Evolutionary conservation across 768 basidiomycete species (phyloP).

Genomic region (Phaeolepiota aurea): DNA sequence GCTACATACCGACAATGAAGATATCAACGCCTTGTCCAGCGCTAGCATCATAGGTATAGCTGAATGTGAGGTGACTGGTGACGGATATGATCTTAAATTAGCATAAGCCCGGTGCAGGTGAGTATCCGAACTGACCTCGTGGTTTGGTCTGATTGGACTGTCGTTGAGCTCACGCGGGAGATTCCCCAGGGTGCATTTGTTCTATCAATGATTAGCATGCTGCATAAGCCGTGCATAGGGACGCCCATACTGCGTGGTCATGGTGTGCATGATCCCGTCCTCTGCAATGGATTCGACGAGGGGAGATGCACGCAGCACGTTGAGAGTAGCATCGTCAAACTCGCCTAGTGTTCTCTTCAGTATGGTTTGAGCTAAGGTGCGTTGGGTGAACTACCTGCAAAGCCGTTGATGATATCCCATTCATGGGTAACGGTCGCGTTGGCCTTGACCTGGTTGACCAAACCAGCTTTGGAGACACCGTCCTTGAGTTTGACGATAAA

Average conservation of each 20-base stretch:
- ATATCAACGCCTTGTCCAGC: conserved; percentile 25
- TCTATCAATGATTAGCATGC: conserved; percentile 12
- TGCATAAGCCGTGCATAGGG: neutral
- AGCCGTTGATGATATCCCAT: conserved; percentile 21
- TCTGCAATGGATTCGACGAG: conserved; percentile 11
- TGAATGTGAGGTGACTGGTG: conserved; percentile 12
- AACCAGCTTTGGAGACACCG: conserved; percentile 12
- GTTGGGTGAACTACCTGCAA: conserved; percentile 19
- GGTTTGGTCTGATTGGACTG: conserved; percentile 9
- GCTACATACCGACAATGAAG: conserved; percentile 28
- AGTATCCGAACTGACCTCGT: conserved; percentile 4
- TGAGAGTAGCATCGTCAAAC: conserved; percentile 5
- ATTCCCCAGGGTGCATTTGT: conserved; percentile 25
- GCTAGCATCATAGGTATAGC: conserved; percentile 12
- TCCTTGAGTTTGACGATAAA: conserved; percentile 23
- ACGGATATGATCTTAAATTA: too few species aligned
- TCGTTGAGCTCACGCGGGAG: conserved; percentile 14
- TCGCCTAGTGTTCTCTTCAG: conserved; percentile 5
- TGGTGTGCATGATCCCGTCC: conserved; percentile 11
- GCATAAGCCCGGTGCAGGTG: too few species aligned
- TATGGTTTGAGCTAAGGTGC: neutral
- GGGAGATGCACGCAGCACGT: conserved; percentile 7
- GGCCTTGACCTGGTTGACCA: conserved; percentile 7
- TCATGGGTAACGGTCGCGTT: conserved; percentile 9
- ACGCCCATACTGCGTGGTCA: conserved; percentile 2